Conservation (phyloP, 371 early-diverging fungal genomes). For the Zopfochytrium polystomum region DNA sequence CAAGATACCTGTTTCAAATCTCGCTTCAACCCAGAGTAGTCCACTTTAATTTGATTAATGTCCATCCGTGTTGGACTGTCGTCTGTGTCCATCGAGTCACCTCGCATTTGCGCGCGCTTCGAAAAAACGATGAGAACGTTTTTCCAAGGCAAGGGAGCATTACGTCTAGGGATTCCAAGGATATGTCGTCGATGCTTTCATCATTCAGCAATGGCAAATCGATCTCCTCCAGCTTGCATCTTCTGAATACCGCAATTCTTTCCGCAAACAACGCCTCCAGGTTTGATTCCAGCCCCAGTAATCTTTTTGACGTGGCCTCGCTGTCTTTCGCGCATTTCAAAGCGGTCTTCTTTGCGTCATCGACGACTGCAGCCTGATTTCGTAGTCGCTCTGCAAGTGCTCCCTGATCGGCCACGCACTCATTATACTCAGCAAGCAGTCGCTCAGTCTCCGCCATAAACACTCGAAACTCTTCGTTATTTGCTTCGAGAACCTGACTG, state of each 20-base stretch:
- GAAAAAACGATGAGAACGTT: too few relatives aligned
- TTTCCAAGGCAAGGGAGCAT: too few relatives aligned
- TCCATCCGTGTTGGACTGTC: not conserved
- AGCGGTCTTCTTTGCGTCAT: constrained; percentile 57
- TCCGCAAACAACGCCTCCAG: constrained; percentile 75
- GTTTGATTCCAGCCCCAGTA: constrained; percentile 65
- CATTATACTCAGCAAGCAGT: constrained; percentile 32
- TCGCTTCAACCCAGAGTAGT: constrained; percentile 55
- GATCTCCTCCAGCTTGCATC: constrained; percentile 90
- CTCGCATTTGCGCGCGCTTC: too few relatives aligned
- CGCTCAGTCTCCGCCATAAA: constrained; percentile 35
- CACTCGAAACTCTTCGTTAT: constrained; percentile 19
- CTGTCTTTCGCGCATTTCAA: constrained; percentile 62
- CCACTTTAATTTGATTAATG: constrained; percentile 12
- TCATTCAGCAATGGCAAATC: constrained; percentile 68
- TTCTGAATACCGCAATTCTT: constrained; percentile 71
- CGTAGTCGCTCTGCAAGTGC: constrained; percentile 38
- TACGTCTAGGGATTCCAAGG: constrained; percentile 62
- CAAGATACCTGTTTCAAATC: constrained; percentile 24
- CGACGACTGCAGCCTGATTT: constrained; percentile 56
- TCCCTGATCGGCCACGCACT: constrained; percentile 20
- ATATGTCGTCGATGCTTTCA: constrained; percentile 65
- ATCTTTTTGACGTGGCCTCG: constrained; percentile 66
- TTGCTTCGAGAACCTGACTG: constrained; percentile 41
- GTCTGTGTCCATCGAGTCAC: constrained; percentile 1